Evolutionary conservation across 495 filamentous ascomycete species (phyloP).

Genomic region (Penicillium maclennaniae): DNA sequence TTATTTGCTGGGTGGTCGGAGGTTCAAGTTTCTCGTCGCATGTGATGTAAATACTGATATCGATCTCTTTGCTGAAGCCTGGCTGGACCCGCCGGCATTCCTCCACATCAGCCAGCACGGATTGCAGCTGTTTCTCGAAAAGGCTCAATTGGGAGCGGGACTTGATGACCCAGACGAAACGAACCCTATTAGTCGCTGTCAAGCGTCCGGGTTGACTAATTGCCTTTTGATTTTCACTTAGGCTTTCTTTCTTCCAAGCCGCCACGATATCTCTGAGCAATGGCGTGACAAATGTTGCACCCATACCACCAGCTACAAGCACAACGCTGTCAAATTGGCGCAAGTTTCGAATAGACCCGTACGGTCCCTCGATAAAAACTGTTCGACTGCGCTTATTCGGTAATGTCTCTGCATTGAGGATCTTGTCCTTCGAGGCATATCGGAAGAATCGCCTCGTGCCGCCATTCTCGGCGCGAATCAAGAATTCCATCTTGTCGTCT

Average conservation of each 20-base stretch:
- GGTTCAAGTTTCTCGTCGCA: slow-evolving; percentile 49
- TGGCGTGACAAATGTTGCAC: slow-evolving; percentile 53
- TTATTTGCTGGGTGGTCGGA: neutral
- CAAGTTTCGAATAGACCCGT: slow-evolving; percentile 45
- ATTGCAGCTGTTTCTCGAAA: slow-evolving; percentile 60
- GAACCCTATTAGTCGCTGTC: slow-evolving; percentile 58
- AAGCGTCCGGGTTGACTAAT: neutral
- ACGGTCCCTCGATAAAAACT: slow-evolving; percentile 49
- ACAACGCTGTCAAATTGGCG: slow-evolving; percentile 56
- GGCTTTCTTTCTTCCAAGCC: slow-evolving; percentile 27
- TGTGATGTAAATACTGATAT: slow-evolving; percentile 58
- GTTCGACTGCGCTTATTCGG: slow-evolving; percentile 15
- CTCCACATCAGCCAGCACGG: slow-evolving; percentile 51
- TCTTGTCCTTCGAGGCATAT: slow-evolving; percentile 50
- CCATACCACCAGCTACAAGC: slow-evolving; percentile 59
- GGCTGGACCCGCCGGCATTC: slow-evolving; percentile 24
- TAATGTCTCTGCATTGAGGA: slow-evolving; percentile 12
- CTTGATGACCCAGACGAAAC: slow-evolving; percentile 72
- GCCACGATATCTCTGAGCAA: slow-evolving; percentile 49
- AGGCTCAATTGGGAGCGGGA: slow-evolving; percentile 63
- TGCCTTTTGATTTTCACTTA: neutral
- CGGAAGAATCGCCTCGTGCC: slow-evolving; percentile 64
- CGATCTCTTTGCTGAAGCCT: slow-evolving; percentile 39
- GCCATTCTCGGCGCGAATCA: slow-evolving; percentile 67
- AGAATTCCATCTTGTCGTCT: slow-evolving; percentile 61